Evolutionary conservation across 768 basidiomycete species (phyloP), one percentile per base, ranked within the genome.

Genomic region (Pulveroboletus sp.): DNA sequence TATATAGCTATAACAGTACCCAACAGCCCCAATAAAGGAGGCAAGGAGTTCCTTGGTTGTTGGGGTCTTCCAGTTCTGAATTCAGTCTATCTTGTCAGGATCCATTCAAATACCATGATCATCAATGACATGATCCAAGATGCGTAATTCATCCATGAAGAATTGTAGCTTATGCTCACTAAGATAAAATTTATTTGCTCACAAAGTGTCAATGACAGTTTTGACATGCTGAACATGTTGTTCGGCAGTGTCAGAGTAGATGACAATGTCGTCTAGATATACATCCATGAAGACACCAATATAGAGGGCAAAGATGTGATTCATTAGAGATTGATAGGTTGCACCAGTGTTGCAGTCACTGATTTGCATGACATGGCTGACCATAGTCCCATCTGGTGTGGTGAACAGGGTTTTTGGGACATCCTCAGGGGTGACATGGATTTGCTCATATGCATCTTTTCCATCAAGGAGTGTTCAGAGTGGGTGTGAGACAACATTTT

Each of bases 181-280:
- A 16, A 35, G 34, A n/a, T 35, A 35, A 3, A 35, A 16, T 35
- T 35, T 35, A 7, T 35, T n/a, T 2, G 6, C 6, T 13, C 13
- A 4, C 5, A 35, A 7, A 3, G n/a, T 35, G 34, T 16, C 13
- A 4, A 35, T 13, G 3, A 35, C 34, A 2, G 14, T 16, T 16
- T 16, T 6, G 13, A 35, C 34, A 35, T 35, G 34, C 14, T 35
- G 14, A n/a, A 16, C 2, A n/a, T 35, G 34, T 16, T 35, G 6
- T 2, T 4, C 6, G 3, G 16, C 4, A n/a, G 34, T 14, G 14
- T 35, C 14, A n/a, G 34, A 35, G 72, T 25, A 56, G 64, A 9
- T 61, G 52, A 23, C 60, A 45, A 34, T 38, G 20, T 34, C 21
- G 32, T 34, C 8, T 19, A 32, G 37, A 8, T 38, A 38, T 17